Evolutionary conservation across 129 eudicot genomes (phyloP).

Genomic region (Flaveria sonorensis): DNA sequence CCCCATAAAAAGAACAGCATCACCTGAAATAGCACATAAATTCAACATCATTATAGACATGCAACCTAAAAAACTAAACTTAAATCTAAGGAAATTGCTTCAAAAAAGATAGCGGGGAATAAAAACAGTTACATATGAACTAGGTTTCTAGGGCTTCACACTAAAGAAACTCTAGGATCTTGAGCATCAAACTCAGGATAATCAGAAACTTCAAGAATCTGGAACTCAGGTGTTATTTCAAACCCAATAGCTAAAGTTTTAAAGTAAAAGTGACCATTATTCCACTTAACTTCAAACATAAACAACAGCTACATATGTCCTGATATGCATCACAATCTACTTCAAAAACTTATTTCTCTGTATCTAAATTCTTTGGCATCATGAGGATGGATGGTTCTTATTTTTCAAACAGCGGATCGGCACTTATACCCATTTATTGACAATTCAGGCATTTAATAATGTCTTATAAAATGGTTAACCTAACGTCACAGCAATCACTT

Average conservation of each 20-base stretch:
- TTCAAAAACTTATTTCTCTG: not conserved
- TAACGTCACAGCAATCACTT: not conserved
- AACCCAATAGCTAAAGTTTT: not conserved
- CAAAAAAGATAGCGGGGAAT: not conserved
- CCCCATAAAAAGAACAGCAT: slow-evolving; percentile 88
- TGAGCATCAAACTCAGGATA: not conserved
- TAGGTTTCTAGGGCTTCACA: slow-evolving; percentile 6
- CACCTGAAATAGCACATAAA: slow-evolving; percentile 57
- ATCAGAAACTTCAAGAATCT: not conserved
- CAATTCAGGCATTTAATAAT: not conserved
- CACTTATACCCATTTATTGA: not conserved
- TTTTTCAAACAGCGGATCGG: not conserved
- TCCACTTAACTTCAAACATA: not conserved
- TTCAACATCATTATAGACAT: slow-evolving; percentile 16
- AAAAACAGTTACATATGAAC: not conserved
- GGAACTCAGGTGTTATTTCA: slow-evolving; percentile 1
- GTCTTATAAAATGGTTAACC: not conserved
- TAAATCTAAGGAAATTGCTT: slow-evolving; percentile 1
- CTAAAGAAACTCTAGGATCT: slow-evolving; percentile 4
- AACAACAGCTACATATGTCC: not conserved
- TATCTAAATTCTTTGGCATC: slow-evolving; percentile 2
- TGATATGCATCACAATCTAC: not conserved
- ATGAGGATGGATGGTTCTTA: not conserved
- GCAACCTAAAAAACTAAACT: slow-evolving; percentile 5
- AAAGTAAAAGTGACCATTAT: not conserved